These are phyloP conservation scores for Lignosus rhinocerotis DNA, from an alignment of 1,284 basidiomycete species.

Conservation along the genomic window DNA sequence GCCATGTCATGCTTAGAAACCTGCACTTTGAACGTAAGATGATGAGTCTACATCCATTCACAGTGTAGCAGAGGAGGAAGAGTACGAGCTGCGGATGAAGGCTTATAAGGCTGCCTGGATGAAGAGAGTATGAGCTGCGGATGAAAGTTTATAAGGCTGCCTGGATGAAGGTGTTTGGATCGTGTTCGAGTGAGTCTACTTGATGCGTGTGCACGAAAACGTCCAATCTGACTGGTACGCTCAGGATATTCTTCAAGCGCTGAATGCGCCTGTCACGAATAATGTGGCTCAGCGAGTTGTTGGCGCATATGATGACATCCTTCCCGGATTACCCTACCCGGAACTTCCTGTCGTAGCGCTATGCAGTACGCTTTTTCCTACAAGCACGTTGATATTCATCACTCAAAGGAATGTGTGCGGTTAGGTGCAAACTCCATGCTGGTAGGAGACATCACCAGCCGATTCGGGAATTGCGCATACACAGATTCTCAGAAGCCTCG, in stretches of 20 bases:
- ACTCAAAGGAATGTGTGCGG: constrained; percentile 2
- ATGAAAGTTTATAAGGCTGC: constrained; percentile 32
- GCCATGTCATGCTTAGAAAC: background rate
- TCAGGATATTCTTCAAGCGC: constrained; percentile 16
- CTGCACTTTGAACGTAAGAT: background rate
- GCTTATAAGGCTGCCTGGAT: constrained; percentile 34
- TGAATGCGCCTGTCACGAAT: constrained; percentile 30
- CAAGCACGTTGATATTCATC: constrained; percentile 41
- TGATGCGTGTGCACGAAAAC: too few relatives aligned
- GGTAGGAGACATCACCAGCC: constrained; percentile 44
- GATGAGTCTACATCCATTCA: constrained; percentile 2
- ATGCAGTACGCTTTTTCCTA: constrained; percentile 7
- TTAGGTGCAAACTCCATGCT: constrained; percentile 40
- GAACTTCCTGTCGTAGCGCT: constrained; percentile 64
- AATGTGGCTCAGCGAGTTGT: constrained; percentile 27
- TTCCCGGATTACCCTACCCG: constrained; percentile 56
- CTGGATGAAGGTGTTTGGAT: constrained; percentile 34
- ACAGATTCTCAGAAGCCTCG: constrained; percentile 13
- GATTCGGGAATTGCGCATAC: constrained; percentile 34
- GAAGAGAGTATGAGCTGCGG: constrained; percentile 31
- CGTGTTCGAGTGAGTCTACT: constrained; percentile 33
- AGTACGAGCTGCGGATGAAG: constrained; percentile 31
- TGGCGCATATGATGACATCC: constrained; percentile 29
- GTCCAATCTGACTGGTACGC: too few relatives aligned
- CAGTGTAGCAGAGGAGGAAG: constrained; percentile 26